Evolutionary conservation across 2,329 filamentous ascomycete genomes (phyloP).

Genomic region (Colletotrichum sp.): DNA sequence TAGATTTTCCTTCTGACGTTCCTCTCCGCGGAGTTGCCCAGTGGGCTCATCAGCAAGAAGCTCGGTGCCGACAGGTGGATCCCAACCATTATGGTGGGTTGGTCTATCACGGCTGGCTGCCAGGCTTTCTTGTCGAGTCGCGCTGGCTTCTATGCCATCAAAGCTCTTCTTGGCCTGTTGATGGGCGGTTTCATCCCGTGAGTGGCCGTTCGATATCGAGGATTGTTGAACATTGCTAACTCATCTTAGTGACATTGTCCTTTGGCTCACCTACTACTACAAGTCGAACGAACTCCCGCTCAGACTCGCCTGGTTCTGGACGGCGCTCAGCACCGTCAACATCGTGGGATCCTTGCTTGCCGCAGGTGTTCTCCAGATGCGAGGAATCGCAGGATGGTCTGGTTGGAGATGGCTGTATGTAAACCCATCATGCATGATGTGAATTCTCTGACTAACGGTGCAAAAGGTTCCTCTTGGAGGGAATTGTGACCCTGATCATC

Average conservation of each 20-base stretch:
- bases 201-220: background rate
- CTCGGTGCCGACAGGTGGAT: slow-evolving; percentile 54
- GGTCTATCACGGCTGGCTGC: slow-evolving; percentile 43
- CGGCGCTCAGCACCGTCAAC: slow-evolving; percentile 27
- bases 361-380: slow-evolving; percentile 36
- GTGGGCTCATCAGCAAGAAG: slow-evolving; percentile 55
- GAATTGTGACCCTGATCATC: slow-evolving; percentile 42
- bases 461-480: slow-evolving; percentile 56
- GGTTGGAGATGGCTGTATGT: slow-evolving; percentile 47
- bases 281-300: slow-evolving; percentile 33
- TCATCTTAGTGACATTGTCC: slow-evolving; percentile 27
- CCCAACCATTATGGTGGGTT: slow-evolving; percentile 44
- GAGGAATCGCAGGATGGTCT: slow-evolving; percentile 39
- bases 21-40: slow-evolving; percentile 52
- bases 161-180: slow-evolving; percentile 49
- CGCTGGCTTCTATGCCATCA: slow-evolving; percentile 44
- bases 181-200: slow-evolving; percentile 58
- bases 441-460: background rate
- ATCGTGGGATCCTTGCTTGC: slow-evolving; percentile 53
- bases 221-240: background rate
- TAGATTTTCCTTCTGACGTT: slow-evolving; percentile 50
- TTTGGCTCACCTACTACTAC: slow-evolving; percentile 38
- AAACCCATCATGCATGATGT: background rate
- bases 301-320: slow-evolving; percentile 35
- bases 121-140: slow-evolving; percentile 42